These are phyloP conservation scores for Croton laevigatus DNA, from an alignment of 441 rosid species.

Conservation along the genomic window DNA sequence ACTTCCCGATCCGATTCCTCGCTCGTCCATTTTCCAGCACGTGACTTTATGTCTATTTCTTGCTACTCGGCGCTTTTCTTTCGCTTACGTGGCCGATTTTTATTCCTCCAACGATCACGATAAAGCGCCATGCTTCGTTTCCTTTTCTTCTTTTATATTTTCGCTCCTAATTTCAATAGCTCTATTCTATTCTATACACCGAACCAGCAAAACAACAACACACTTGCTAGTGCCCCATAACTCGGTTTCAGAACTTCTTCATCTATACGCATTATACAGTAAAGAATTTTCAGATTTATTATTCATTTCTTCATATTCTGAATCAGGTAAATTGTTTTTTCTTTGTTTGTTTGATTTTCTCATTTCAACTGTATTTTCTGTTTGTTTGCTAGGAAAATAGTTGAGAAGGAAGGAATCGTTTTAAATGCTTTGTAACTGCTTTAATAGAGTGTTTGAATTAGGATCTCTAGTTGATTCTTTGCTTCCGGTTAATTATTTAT, in stretches of 20 bases:
- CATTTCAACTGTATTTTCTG: not conserved
- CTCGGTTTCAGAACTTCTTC: not conserved
- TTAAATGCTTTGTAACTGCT: not conserved
- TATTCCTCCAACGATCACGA: not conserved
- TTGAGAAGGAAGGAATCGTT: not conserved
- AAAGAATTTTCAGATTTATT: conserved; percentile 23
- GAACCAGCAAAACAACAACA: not conserved
- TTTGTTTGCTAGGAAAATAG: conserved; percentile 15
- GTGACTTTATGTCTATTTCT: conserved; percentile 23
- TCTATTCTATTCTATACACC: not conserved
- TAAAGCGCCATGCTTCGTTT: conserved; percentile 31
- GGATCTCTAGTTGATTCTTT: not conserved
- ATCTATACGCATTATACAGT: not conserved
- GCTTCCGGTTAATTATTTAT: not conserved
- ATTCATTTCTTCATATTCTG: not conserved
- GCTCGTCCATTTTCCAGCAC: conserved; percentile 21
- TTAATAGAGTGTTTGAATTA: not conserved
- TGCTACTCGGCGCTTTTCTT: conserved; percentile 14
- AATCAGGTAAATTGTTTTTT: conserved; percentile 1
- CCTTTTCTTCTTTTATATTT: not conserved
- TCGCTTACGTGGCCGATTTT: conserved; percentile 35
- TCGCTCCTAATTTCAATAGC: not conserved
- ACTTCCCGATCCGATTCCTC: conserved; percentile 27
- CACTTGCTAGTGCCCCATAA: not conserved
- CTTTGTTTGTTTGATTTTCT: not conserved